Evolutionary conservation across 2,329 filamentous ascomycete species (phyloP).

Genomic region (Aspergillus transmontanensis): DNA sequence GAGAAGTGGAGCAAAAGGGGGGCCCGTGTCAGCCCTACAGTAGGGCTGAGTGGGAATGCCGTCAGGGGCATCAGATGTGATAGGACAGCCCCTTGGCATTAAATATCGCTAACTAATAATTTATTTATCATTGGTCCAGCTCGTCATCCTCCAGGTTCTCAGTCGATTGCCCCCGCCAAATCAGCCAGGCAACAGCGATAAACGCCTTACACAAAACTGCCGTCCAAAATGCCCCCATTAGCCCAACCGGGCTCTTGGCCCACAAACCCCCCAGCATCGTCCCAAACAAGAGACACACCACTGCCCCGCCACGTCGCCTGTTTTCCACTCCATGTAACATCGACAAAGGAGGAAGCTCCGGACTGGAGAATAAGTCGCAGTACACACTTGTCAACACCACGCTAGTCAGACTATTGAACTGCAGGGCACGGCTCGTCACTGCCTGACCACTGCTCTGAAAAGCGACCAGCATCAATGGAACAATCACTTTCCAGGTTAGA

Average conservation of each 20-base stretch:
- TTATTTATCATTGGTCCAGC: not conserved
- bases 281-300: slow-evolving; percentile 55
- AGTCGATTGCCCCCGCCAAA: slow-evolving; percentile 57
- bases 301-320: slow-evolving; percentile 55
- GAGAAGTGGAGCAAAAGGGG: not conserved
- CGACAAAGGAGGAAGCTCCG: slow-evolving; percentile 47
- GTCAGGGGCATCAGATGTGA: not conserved
- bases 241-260: slow-evolving; percentile 54
- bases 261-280: slow-evolving; percentile 58
- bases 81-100: not conserved
- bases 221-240: slow-evolving; percentile 63
- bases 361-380: slow-evolving; percentile 75
- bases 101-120: not conserved
- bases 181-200: slow-evolving; percentile 61
- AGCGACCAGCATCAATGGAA: slow-evolving; percentile 69
- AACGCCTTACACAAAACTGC: slow-evolving; percentile 59
- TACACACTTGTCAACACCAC: slow-evolving; percentile 82
- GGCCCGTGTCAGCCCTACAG: not conserved
- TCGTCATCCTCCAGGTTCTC: not conserved
- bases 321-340: slow-evolving; percentile 44
- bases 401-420: slow-evolving; percentile 71
- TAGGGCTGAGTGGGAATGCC: not conserved
- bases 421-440: slow-evolving; percentile 70
- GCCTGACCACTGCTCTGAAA: slow-evolving; percentile 80
- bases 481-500: slow-evolving; percentile 58